A percentile compares a stretch with the other conserved stretches of the same genome.
phyloP scores from a whole-genome alignment of 345 rosid genomes.

The Kernera saxatilis region DNA sequence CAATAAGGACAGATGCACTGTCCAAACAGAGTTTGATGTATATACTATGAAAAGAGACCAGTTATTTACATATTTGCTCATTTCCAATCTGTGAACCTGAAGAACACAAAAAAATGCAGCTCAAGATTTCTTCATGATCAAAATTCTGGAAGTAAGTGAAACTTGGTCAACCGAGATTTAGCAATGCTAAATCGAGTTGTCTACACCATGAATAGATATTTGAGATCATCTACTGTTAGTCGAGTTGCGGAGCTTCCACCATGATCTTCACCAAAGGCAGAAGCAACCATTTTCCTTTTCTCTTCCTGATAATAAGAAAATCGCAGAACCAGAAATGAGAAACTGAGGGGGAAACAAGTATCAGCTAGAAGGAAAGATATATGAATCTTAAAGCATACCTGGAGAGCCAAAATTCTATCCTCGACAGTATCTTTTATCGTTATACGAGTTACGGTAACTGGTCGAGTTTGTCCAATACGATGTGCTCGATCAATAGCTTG shows the following conservation, averaged over 20 bases:
- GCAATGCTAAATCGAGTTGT: constrained; percentile 29
- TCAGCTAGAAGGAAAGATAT: neutral
- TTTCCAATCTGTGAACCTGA: constrained; percentile 35
- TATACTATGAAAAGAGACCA: constrained; percentile 19
- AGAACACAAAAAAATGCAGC: constrained; percentile 38
- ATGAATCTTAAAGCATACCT: constrained; percentile 46
- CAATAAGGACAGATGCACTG: neutral
- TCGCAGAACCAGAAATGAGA: constrained; percentile 9
- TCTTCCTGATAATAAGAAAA: constrained; percentile 53
- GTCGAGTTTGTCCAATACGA: constrained; percentile 96
- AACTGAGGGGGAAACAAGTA: neutral
- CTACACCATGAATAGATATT: constrained; percentile 48
- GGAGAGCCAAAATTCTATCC: constrained; percentile 80
- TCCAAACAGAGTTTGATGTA: constrained; percentile 12
- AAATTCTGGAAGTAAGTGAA: constrained; percentile 8
- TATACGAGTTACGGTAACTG: constrained; percentile 85
- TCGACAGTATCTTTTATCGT: constrained; percentile 81
- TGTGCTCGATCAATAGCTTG: constrained; percentile 76
- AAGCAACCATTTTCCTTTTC: constrained; percentile 93
- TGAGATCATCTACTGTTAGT: constrained; percentile 84
- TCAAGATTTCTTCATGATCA: constrained; percentile 25
- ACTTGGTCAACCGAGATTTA: constrained; percentile 4
- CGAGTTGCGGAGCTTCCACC: constrained; percentile 70
- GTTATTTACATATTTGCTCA: constrained; percentile 39
- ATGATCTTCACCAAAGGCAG: constrained; percentile 96